Evolutionary conservation across 1,139 yeast species (phyloP), one percentile per base, ranked within the genome.

Genomic region (Pichia sp.): DNA sequence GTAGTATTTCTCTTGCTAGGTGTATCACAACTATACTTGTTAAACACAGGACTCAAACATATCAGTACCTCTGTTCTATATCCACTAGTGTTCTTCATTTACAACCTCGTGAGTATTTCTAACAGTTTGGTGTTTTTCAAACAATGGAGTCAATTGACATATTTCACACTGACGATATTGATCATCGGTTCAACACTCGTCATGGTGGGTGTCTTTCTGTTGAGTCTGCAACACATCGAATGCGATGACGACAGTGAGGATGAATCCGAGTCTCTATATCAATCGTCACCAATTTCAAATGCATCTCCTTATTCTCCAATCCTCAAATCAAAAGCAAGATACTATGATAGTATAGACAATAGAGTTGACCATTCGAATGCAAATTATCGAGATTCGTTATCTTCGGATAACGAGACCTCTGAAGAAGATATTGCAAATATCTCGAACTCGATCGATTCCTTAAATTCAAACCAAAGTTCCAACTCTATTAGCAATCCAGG

Each of bases 1-100:
- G 46, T 69, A 0, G 62, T 75, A 4, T 87, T 89, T 70, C 67
- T 85, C n/a, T 58, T 70, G 6, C 75, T 88, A 42, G 89, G 95
- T n/a, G 75, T 85, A 4, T 71, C 80, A 15, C 96, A 90, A 63
- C 71, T 90, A 43, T 81, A 79, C 47, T 81, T 87, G 34, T 76
- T 89, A 53, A 88, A 89, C 65, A 72, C 80, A 56, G 96, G 95
- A 0, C 72, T 90, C 47, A 76, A 83, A 40, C 76, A 78, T 54
- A 77, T 85, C 39, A 81, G 91, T 45, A 88, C 96, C 0, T 81
- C 93, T 9, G 77, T 88, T 14, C 71, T 90, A 35, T 90, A 89
- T 60, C 96, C 96, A 0, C 70, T 90, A 53, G 87, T 91, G 45
- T 90, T 90, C 63, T 84, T 94, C 66, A 81, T 88, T 38, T 90